A percentile compares a stretch with the other conserved stretches of the same genome.
phyloP scores from a whole-genome alignment of 257 asterid species.

The Capsicum rhomboideum region DNA sequence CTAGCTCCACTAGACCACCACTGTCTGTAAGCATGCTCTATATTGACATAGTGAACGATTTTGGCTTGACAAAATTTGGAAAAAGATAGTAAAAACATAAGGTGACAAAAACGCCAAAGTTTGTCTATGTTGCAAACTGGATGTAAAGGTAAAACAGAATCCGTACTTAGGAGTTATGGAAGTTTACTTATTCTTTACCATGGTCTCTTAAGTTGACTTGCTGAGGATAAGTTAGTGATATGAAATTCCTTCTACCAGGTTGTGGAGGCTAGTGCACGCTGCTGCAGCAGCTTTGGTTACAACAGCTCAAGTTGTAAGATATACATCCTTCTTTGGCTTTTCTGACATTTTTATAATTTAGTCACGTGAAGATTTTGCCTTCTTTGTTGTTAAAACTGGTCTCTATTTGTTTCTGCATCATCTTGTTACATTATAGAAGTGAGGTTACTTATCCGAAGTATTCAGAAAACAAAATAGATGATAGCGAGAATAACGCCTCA shows the following conservation, averaged over 20 bases:
- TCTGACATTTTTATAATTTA: not conserved
- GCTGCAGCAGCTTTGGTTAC: constrained; percentile 61
- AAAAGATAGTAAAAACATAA: too few relatives aligned
- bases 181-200: not conserved
- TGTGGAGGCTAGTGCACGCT: constrained; percentile 69
- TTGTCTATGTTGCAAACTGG: not conserved
- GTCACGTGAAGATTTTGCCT: too few relatives aligned
- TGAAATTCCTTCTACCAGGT: constrained; percentile 38
- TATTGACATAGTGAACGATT: not conserved
- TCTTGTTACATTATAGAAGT: not conserved
- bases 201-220: not conserved
- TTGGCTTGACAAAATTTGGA: too few relatives aligned
- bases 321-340: not conserved
- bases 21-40: not conserved
- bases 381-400: not conserved
- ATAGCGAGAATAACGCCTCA: not conserved
- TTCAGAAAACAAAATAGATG: not conserved
- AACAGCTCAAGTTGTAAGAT: constrained; percentile 47
- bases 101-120: too few relatives aligned
- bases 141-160: not conserved
- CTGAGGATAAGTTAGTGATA: not conserved
- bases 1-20: not conserved
- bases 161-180: not conserved
- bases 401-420: not conserved
- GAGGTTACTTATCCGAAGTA: not conserved